Base-by-base conservation (phyloP, 2,329 filamentous ascomycete species). In the Phyllachora maydis region DNA sequence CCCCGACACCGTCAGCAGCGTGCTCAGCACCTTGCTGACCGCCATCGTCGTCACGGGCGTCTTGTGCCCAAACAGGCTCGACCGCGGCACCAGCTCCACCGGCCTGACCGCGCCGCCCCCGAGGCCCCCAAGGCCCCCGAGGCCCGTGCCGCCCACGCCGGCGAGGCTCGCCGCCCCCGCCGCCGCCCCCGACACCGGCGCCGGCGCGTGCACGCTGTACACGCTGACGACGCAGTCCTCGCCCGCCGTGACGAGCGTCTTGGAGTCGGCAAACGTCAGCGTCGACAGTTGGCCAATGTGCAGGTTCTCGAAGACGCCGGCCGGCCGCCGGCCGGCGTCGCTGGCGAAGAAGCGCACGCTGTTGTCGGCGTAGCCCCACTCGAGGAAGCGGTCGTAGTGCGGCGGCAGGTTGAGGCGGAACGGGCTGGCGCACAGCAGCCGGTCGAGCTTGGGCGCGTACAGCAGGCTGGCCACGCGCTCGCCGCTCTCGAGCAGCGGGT, bases 341-440 rank as follows among this genome's bases (percentile, higher is more conserved):
- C 74, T 70, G 26, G 75, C 67, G 49, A 79, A 92, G 54, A 98
- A 95, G 4, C 88, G 74, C 14, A 98, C 65, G 34, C 79, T 90
- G 35, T 78, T 79, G 45, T 98, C 88, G 1, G 79, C 76, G 37
- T 90, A 95, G 2, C 85, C 85, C 85, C 85, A 95, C 49, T 93
- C 82, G 34, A 95, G 63, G 38, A 81, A 92, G 36, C 82, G 82
- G 47, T 95, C 83, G 40, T 81, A 91, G 23, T 56, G 52, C 0
- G 85, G 83, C 1, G 83, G 76, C 8, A 95, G 69, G 38, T 93
- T 88, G 19, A 93, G 58, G 11, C 81, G 65, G 46, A 91, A 81
- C 0, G 82, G 70, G 10, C 78, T 76, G 4, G 81, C 74, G 37
- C 76, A 90, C 4, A 95, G 56, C 4, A 95, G 54, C 9, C 78